These are phyloP conservation scores for Esteya vermicola DNA, from an alignment of 2,329 filamentous ascomycete species.

Conservation along the genomic window DNA sequence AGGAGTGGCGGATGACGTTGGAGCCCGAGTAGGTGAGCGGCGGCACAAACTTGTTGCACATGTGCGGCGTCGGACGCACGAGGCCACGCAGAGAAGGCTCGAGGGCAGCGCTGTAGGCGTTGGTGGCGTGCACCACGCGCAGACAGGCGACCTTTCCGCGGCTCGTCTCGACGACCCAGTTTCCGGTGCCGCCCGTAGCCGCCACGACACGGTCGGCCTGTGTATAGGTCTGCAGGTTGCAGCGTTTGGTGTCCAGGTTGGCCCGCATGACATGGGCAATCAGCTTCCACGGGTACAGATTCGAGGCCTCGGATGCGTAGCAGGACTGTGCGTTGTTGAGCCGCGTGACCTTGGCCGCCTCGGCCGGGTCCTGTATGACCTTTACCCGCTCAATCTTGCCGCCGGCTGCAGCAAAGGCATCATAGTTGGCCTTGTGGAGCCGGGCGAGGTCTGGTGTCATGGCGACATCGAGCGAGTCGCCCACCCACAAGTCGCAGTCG, in stretches of 20 bases:
- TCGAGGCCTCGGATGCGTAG: constrained; percentile 1
- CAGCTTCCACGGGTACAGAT: constrained; percentile 3
- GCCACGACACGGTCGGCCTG: not conserved
- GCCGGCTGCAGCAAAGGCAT: not conserved
- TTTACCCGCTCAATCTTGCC: not conserved
- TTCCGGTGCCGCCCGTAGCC: not conserved
- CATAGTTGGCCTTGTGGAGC: not conserved
- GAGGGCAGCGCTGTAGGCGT: constrained; percentile 1
- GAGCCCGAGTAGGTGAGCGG: not conserved
- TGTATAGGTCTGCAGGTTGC: constrained; percentile 1
- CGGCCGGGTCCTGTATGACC: not conserved
- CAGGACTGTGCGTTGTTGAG: not conserved
- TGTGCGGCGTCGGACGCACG: not conserved
- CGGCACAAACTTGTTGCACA: constrained; percentile 3
- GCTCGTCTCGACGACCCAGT: not conserved
- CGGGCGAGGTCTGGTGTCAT: not conserved
- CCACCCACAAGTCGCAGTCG: constrained; percentile 3
- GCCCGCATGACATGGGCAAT: constrained; percentile 1
- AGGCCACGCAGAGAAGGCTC: constrained; percentile 2
- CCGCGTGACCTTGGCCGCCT: not conserved
- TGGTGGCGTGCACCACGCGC: constrained; percentile 2
- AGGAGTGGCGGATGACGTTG: not conserved
- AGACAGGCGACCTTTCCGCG: not conserved
- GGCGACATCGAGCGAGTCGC: constrained; percentile 1
- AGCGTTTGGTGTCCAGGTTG: not conserved